These are phyloP conservation scores for Spathaspora hagerdaliae DNA, from an alignment of 805 yeast genomes.

Conservation along the genomic window DNA sequence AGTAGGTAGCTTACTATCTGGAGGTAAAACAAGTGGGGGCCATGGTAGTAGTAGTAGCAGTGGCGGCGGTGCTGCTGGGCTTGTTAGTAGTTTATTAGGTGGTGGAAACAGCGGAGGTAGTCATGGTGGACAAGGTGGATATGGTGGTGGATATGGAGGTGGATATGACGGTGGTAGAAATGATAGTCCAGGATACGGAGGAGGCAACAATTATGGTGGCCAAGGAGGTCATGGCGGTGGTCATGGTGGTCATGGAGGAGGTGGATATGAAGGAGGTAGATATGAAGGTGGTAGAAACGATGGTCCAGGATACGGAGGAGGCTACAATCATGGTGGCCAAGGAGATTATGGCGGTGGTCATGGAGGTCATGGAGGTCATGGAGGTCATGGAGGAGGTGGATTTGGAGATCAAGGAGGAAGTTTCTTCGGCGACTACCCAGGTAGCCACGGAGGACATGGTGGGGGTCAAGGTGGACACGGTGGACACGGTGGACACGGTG, in stretches of 20 bases:
- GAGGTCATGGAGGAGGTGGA: constrained; percentile 2
- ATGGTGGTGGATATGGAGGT: background rate
- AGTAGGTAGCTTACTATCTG: constrained; percentile 6
- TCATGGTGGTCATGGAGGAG: constrained; percentile 4
- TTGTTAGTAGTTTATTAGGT: constrained; percentile 1
- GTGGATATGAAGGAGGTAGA: constrained; percentile 2
- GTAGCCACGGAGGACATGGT: background rate
- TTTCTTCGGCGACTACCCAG: background rate
- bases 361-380: background rate
- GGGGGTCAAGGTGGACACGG: background rate
- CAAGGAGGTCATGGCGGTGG: constrained; percentile 1
- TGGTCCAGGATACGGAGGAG: background rate
- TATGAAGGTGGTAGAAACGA: background rate
- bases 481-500: too few relatives aligned
- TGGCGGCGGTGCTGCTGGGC: constrained; percentile 1
- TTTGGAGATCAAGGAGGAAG: constrained; percentile 3
- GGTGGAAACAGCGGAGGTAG: background rate
- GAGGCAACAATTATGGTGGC: constrained; percentile 4
- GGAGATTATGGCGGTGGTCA: constrained; percentile 3
- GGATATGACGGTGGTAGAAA: background rate
- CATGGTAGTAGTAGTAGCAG: background rate
- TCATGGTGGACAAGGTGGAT: background rate
- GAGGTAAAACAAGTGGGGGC: constrained; percentile 4
- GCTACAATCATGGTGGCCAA: background rate
- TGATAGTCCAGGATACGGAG: background rate